phyloP scores from a whole-genome alignment of 2,329 filamentous ascomycete species.

The Magnaporthiopsis poae region DNA sequence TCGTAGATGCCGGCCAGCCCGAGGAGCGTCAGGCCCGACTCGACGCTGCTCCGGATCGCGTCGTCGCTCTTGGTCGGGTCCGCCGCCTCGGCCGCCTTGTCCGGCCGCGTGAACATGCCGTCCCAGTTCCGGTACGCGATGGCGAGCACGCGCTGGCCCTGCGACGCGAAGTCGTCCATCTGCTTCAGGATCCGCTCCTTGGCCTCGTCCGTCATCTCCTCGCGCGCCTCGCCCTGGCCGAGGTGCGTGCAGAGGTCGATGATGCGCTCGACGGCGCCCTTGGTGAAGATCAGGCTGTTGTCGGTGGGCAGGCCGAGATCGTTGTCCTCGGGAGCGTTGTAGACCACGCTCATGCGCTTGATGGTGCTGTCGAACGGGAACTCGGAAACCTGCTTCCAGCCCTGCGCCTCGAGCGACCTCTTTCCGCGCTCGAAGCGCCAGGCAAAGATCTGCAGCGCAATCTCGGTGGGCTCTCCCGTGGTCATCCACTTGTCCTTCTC shows the following conservation, averaged over 20 bases:
- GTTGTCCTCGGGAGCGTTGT: constrained; percentile 38
- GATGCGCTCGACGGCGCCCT: constrained; percentile 53
- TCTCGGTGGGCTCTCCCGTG: constrained; percentile 63
- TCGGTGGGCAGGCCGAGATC: constrained; percentile 27
- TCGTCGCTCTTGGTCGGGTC: constrained; percentile 18
- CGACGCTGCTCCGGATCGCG: constrained; percentile 32
- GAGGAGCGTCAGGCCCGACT: constrained; percentile 59
- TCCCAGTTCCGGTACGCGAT: constrained; percentile 55
- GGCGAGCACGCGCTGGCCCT: constrained; percentile 65
- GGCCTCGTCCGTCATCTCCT: constrained; percentile 39
- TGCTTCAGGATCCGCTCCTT: constrained; percentile 41
- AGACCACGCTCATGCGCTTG: constrained; percentile 73
- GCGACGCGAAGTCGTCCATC: constrained; percentile 51
- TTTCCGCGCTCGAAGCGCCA: constrained; percentile 55
- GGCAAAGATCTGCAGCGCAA: constrained; percentile 66
- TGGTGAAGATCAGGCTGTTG: constrained; percentile 48
- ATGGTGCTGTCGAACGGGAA: constrained; percentile 71
- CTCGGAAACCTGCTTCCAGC: constrained; percentile 58
- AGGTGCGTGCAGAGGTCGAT: constrained; percentile 45
- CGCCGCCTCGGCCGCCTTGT: constrained; percentile 8
- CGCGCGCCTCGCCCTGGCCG: constrained; percentile 30
- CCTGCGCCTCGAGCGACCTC: constrained; percentile 37
- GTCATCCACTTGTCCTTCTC: constrained; percentile 53
- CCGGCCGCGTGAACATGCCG: constrained; percentile 32
- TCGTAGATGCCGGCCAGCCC: constrained; percentile 84